Evolutionary conservation across 1,284 basidiomycete species (phyloP).

Genomic region (Schizophyllum commune): DNA sequence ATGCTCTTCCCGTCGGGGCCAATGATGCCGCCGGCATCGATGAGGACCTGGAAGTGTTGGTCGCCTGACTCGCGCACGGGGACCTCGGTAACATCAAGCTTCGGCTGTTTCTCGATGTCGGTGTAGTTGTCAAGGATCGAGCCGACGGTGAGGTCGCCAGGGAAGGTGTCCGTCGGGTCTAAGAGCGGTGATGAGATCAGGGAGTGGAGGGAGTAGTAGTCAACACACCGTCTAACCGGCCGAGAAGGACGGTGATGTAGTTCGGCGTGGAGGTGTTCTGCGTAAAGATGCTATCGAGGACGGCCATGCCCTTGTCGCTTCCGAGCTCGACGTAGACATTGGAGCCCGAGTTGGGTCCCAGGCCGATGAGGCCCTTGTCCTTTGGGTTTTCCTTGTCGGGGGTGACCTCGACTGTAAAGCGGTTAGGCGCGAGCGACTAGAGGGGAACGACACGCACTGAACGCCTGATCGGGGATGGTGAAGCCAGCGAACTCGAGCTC

Average conservation of each 20-base stretch:
- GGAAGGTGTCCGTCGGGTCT: slow-evolving; percentile 33
- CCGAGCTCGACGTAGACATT: slow-evolving; percentile 25
- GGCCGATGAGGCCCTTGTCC: slow-evolving; percentile 39
- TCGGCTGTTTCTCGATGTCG: slow-evolving; percentile 33
- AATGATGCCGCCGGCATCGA: slow-evolving; percentile 44
- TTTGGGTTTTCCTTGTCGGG: slow-evolving; percentile 22
- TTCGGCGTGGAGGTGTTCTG: slow-evolving; percentile 49
- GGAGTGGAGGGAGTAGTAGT: background rate
- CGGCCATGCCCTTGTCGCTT: slow-evolving; percentile 31
- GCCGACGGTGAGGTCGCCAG: slow-evolving; percentile 41
- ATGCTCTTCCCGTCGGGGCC: slow-evolving; percentile 37
- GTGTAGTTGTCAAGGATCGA: slow-evolving; percentile 34
- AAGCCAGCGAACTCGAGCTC: slow-evolving; percentile 46
- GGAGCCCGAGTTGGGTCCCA: slow-evolving; percentile 44
- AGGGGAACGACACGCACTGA: slow-evolving; percentile 35
- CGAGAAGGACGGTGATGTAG: slow-evolving; percentile 46
- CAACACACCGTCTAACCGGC: slow-evolving; percentile 29
- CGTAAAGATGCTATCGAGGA: slow-evolving; percentile 56
- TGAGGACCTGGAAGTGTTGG: slow-evolving; percentile 46
- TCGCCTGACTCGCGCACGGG: slow-evolving; percentile 21
- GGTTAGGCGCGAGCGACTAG: slow-evolving; percentile 2
- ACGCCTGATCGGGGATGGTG: slow-evolving; percentile 51
- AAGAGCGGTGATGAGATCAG: slow-evolving; percentile 2
- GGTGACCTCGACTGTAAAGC: slow-evolving; percentile 27
- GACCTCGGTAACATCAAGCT: slow-evolving; percentile 31